Evolutionary conservation across 169 alveolate genomes (phyloP), one percentile per base, ranked within the genome.

Genomic region (Babesia ovata): DNA sequence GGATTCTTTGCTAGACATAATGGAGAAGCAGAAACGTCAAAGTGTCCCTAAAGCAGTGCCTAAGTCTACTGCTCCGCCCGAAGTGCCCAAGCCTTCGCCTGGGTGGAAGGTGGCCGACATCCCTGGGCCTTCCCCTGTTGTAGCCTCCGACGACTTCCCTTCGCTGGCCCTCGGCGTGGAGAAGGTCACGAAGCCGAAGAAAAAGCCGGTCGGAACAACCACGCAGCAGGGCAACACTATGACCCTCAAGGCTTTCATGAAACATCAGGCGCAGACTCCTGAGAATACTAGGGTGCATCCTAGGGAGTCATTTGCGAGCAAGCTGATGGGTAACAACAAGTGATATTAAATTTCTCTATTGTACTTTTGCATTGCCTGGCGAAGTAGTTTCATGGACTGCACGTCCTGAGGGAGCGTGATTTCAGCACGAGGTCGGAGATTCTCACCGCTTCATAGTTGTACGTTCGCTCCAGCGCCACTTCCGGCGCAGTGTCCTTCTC

Each of bases 401-500:
- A 90, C 90, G 63, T 90, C 94, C 76, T 84, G 60, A 9, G 46
- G 14, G n/a, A 8, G 13, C 4, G 26, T 24, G 48, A 60, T 17
- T 16, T 53, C 39, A 12, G 29, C 28, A 4, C n/a, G 4, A 28
- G 12, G 46, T 21, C 39, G n/a, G 53, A 2, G 48, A 16, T 22
- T 2, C 63, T 26, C 59, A 84, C 91, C 91, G 72, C 69, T 59
- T 84, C 70, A 66, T 90, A 90, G 67, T 90, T 84, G 86, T 93
- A 94, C 52, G 97, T 94, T 70, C 86, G 76, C 62, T 73, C 86
- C 17, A 91, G 70, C 48, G 95, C 97, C 53, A 84, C 92, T 63
- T 94, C 96, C 7, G 97, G 95, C 33, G 67, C 50, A 33, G 97
- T 93, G 82, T 94, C 97, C 70, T 91, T 79, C 45, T 69, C 76